Evolutionary conservation across 75 land plant species (phyloP).

Genomic region (Chamaecyparis obtusa): DNA sequence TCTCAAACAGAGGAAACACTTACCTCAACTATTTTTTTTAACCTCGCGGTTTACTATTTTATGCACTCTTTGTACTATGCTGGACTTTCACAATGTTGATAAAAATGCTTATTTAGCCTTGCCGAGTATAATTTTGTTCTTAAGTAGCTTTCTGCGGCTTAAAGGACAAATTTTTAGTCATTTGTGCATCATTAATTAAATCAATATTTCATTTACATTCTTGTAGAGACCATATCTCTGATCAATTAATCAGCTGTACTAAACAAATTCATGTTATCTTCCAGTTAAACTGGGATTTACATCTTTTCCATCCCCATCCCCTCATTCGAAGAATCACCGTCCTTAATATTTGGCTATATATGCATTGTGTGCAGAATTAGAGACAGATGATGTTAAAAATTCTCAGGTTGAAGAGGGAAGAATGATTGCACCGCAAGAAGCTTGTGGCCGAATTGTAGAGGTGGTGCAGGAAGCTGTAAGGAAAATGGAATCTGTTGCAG

Average conservation of each 20-base stretch:
- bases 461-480: conserved; percentile 91
- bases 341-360: background rate
- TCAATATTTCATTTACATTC: background rate
- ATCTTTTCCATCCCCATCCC: background rate
- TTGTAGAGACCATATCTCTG: background rate
- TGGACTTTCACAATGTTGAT: background rate
- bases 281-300: background rate
- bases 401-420: conserved; percentile 57
- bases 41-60: background rate
- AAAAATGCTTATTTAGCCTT: background rate
- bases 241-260: background rate
- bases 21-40: background rate
- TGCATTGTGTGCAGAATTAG: conserved; percentile 49
- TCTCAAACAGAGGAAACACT: background rate
- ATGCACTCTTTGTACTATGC: background rate
- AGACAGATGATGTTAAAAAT: conserved; percentile 46
- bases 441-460: conserved; percentile 86
- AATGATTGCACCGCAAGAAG: conserved; percentile 81
- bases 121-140: background rate
- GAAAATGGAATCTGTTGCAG: conserved; percentile 91
- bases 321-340: background rate
- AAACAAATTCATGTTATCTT: background rate
- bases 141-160: background rate
- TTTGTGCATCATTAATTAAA: background rate
- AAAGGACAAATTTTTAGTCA: background rate